Evolutionary conservation across 768 basidiomycete genomes (phyloP), one percentile per base, ranked within the genome.

Genomic region (Dioszegia crocea): DNA sequence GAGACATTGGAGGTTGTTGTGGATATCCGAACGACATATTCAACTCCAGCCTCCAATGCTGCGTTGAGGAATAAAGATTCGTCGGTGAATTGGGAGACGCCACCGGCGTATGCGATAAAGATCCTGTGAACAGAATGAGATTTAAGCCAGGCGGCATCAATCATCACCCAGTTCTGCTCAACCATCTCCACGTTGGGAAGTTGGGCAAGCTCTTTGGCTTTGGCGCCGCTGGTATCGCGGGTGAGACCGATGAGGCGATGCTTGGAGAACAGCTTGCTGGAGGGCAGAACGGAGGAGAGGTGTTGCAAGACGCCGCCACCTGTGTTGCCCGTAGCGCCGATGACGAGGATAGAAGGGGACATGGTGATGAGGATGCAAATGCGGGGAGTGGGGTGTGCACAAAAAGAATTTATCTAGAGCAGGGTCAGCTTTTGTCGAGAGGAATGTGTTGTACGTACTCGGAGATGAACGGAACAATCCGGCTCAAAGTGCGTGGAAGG

Each of bases 251-350:
- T 41, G 45, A 66, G 49, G 5, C 53, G 45, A 56, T 59, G 47
- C 4, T 40, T 23, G 11, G 47, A 33, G 47, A 61, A 51, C 1
- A 16, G 19, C 11, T 19, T 33, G 54, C 17, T 33, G 29, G 31
- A 53, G 3, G 45, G 17, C 24, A 60, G 24, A 17, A 29, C 8
- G 5, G 44, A 26, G n/a, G 61, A 21, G 26, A 66, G 58, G 46
- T 46, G 49, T 30, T 51, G 29, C n/a, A 57, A n/a, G 26, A 59
- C 54, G 16, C 61, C 54, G 8, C 16, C 49, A 23, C 64, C 64
- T 17, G 64, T 66, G 51, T 66, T 66, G 26, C 61, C 64, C 0
- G 61, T 62, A 10, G 64, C 52, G 29, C 64, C 61, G 58, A 66
- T 50, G 49, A 66, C 55, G 50, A 66, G 58, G 58, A 66, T 62